Evolutionary conservation across 441 rosid genomes (phyloP).

Genomic region (Euphorbia celastroides): DNA sequence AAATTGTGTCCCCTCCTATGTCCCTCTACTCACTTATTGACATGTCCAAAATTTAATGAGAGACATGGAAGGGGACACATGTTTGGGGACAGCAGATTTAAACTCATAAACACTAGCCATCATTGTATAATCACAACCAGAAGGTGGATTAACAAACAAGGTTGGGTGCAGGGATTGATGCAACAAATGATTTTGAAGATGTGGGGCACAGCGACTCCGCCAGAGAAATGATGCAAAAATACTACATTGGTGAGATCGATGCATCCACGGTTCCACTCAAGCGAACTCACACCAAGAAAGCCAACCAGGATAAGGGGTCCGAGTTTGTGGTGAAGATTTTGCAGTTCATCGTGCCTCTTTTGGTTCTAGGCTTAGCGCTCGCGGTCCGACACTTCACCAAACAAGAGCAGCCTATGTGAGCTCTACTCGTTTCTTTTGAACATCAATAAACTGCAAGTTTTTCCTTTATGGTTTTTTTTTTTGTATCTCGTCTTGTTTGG

Average conservation of each 20-base stretch:
- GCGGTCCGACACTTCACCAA: slow-evolving; percentile 66
- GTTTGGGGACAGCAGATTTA: too few relatives aligned
- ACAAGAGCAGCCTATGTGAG: slow-evolving; percentile 41
- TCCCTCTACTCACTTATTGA: too few relatives aligned
- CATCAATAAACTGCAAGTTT: too few relatives aligned
- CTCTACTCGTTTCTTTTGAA: too few relatives aligned
- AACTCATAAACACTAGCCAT: too few relatives aligned
- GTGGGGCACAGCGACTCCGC: slow-evolving; percentile 93
- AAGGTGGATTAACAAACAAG: neutral
- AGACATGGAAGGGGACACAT: too few relatives aligned
- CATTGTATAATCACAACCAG: neutral
- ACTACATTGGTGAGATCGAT: slow-evolving; percentile 72
- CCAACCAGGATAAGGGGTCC: slow-evolving; percentile 47
- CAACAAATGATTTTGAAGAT: slow-evolving; percentile 86
- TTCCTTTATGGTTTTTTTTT: too few relatives aligned
- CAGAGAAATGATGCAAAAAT: slow-evolving; percentile 66
- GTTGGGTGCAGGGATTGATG: slow-evolving; percentile 62
- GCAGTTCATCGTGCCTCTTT: slow-evolving; percentile 76
- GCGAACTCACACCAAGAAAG: slow-evolving; percentile 40
- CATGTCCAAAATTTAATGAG: too few relatives aligned
- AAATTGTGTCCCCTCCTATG: too few relatives aligned
- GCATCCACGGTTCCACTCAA: slow-evolving; percentile 47
- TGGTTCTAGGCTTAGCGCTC: slow-evolving; percentile 72
- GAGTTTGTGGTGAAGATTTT: slow-evolving; percentile 65
- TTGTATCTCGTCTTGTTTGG: too few relatives aligned